These are phyloP conservation scores for Polyporus arcularius DNA, from an alignment of 768 basidiomycete species.

Conservation along the genomic window DNA sequence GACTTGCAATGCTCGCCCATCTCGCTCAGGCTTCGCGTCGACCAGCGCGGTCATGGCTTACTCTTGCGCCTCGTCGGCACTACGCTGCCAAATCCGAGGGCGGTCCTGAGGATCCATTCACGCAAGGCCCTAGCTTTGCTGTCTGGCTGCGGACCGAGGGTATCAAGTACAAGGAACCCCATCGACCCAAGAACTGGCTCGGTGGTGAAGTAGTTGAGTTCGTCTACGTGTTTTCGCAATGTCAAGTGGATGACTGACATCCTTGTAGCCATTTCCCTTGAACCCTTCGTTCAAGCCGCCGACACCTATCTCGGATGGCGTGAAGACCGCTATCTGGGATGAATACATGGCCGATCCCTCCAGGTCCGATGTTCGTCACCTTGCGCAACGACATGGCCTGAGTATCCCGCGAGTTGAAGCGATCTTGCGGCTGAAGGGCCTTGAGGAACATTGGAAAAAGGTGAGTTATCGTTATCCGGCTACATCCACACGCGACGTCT, in stretches of 20 bases:
- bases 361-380: slow-evolving; percentile 53
- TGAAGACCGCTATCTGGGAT: slow-evolving; percentile 58
- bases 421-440: slow-evolving; percentile 77
- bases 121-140: slow-evolving; percentile 18
- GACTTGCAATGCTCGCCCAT: slow-evolving; percentile 29
- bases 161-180: slow-evolving; percentile 42
- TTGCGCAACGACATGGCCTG: slow-evolving; percentile 64
- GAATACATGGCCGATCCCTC: slow-evolving; percentile 61
- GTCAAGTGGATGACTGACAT: slow-evolving; percentile 13
- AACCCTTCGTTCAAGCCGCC: slow-evolving; percentile 85
- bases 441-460: slow-evolving; percentile 73
- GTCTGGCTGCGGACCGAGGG: slow-evolving; percentile 48
- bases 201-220: slow-evolving; percentile 55
- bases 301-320: slow-evolving; percentile 65
- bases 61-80: neutral
- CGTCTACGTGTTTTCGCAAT: slow-evolving; percentile 18
- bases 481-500: slow-evolving; percentile 18
- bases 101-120: slow-evolving; percentile 3
- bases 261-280: slow-evolving; percentile 75
- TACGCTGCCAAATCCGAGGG: slow-evolving; percentile 5
- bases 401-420: slow-evolving; percentile 83
- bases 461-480: slow-evolving; percentile 39
- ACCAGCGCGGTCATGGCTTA: slow-evolving; percentile 24
- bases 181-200: slow-evolving; percentile 61
- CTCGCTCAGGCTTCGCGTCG: slow-evolving; percentile 24